Evolutionary conservation across 331 rosid species (phyloP).

Genomic region (Rhamnella rubrinervis): DNA sequence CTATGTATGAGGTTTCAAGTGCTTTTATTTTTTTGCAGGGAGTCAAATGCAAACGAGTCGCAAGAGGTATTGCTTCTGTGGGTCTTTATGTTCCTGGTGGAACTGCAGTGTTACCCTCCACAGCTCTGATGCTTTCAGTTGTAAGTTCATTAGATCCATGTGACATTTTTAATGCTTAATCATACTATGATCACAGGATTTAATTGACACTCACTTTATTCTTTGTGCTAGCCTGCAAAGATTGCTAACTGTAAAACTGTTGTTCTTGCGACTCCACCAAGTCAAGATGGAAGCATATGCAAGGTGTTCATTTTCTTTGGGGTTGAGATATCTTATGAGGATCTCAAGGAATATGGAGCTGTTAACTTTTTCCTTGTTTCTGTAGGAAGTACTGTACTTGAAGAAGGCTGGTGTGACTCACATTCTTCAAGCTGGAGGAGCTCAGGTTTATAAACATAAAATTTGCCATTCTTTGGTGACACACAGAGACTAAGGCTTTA

Average conservation of each 20-base stretch:
- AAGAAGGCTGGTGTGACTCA: slow-evolving; percentile 97
- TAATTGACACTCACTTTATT: slow-evolving; percentile 27
- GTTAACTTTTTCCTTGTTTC: slow-evolving; percentile 22
- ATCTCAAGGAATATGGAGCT: slow-evolving; percentile 17
- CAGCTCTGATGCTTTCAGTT: slow-evolving; percentile 95
- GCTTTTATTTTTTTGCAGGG: slow-evolving; percentile 50
- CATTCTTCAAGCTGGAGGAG: slow-evolving; percentile 99
- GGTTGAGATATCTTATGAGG: slow-evolving; percentile 7
- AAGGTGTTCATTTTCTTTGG: slow-evolving; percentile 53
- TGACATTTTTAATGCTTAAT: slow-evolving; percentile 7
- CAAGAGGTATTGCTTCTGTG: slow-evolving; percentile 90
- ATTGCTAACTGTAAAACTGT: slow-evolving; percentile 93
- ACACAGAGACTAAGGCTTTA: slow-evolving; percentile 1
- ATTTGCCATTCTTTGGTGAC: neutral
- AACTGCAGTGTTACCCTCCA: slow-evolving; percentile 97
- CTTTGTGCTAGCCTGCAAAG: slow-evolving; percentile 75
- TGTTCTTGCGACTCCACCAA: slow-evolving; percentile 95
- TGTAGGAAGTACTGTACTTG: slow-evolving; percentile 89
- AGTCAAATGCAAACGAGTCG: slow-evolving; percentile 92
- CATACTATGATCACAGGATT: slow-evolving; percentile 13
- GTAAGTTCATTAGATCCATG: slow-evolving; percentile 50
- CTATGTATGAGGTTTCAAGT: neutral
- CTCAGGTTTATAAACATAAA: slow-evolving; percentile 63
- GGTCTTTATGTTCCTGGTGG: slow-evolving; percentile 99
- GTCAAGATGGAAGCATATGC: slow-evolving; percentile 81